phyloP scores from a whole-genome alignment of 148 eudicot species.

The Arctostaphylos glauca region DNA sequence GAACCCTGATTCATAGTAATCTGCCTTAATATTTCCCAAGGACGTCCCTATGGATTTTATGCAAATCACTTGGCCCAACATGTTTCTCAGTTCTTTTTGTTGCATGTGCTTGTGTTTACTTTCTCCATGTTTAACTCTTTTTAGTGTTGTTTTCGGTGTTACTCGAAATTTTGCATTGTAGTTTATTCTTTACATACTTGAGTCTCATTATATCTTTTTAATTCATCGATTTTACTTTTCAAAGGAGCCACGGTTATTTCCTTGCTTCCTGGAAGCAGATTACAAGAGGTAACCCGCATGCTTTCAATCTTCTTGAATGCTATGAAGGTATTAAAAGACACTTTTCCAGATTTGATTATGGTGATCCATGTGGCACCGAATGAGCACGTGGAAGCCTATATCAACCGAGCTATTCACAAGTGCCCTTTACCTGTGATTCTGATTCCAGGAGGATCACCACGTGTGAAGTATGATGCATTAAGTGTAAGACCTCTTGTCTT shows the following conservation, averaged over 20 bases:
- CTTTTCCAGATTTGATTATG: conserved; percentile 45
- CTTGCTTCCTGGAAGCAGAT: conserved; percentile 95
- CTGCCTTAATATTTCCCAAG: not conserved
- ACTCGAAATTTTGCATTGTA: not conserved
- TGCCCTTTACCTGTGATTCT: conserved; percentile 58
- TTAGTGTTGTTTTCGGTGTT: not conserved
- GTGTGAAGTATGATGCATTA: conserved; percentile 61
- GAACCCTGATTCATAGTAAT: not conserved
- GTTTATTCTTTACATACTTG: not conserved
- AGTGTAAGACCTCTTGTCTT: conserved; percentile 45
- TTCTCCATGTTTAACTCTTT: not conserved
- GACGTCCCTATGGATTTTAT: not conserved
- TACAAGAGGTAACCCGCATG: conserved; percentile 93
- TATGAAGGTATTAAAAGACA: conserved; percentile 49
- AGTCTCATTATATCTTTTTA: conserved; percentile 1
- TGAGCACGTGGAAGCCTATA: conserved; percentile 61
- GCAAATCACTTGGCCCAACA: not conserved
- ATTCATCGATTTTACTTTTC: conserved; percentile 4
- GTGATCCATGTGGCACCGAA: conserved; percentile 81
- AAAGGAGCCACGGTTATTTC: conserved; percentile 62
- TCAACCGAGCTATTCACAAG: conserved; percentile 34
- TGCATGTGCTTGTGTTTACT: not conserved
- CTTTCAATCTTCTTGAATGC: conserved; percentile 68
- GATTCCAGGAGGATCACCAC: conserved; percentile 62
- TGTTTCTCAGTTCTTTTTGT: not conserved